Conservation (phyloP, 306 rosid genomes). For the Lupinus albus region DNA sequence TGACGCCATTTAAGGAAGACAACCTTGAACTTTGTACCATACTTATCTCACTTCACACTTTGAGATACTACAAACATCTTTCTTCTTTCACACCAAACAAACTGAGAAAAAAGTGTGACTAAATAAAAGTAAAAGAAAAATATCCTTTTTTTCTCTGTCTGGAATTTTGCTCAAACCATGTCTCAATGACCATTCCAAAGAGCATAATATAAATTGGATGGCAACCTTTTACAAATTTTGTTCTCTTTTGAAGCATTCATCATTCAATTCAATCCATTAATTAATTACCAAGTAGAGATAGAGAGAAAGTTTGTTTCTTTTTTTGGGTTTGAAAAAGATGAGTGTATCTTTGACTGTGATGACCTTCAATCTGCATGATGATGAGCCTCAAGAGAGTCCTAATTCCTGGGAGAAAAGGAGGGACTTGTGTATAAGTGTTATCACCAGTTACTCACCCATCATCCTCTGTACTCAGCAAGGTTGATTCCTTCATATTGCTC, state of each 20-base stretch:
- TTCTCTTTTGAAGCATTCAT: conserved; percentile 28
- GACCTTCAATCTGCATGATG: conserved; percentile 97
- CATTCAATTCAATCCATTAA: conserved; percentile 14
- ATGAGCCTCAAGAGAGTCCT: conserved; percentile 79
- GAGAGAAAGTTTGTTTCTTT: neutral
- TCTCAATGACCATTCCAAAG: too few species aligned
- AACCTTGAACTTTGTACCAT: neutral
- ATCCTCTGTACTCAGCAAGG: conserved; percentile 98
- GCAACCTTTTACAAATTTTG: conserved; percentile 21
- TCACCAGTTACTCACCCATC: conserved; percentile 79
- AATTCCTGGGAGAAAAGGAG: conserved; percentile 95
- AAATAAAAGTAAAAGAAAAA: neutral
- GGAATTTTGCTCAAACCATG: conserved; percentile 23
- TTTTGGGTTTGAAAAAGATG: conserved; percentile 50
- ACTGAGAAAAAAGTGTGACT: neutral
- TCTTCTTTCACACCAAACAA: neutral
- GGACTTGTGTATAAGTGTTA: conserved; percentile 83
- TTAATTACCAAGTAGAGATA: conserved; percentile 42
- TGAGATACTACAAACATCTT: conserved; percentile 5
- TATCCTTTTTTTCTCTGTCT: neutral
- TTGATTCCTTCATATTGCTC: conserved; percentile 10
- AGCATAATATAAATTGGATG: too few species aligned
- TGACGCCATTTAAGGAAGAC: neutral
- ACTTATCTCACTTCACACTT: neutral
- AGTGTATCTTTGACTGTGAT: conserved; percentile 87